phyloP scores from a whole-genome alignment of 2,329 filamentous ascomycete genomes.

The Acephala macrosclerotiorum region DNA sequence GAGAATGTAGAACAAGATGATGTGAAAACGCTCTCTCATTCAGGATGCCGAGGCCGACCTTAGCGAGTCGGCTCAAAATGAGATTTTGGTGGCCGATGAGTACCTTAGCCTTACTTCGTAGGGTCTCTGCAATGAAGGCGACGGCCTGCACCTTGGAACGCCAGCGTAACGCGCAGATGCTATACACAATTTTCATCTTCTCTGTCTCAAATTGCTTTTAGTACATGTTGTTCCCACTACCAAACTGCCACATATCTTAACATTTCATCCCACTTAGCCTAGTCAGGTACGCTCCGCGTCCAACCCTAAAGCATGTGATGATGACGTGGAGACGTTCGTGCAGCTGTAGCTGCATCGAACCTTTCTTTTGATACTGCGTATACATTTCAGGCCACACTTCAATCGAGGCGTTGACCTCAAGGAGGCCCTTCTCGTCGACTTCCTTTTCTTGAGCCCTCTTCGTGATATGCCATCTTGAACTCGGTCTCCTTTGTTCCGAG shows the following conservation, averaged over 20 bases:
- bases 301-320: slow-evolving; percentile 11
- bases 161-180: background rate
- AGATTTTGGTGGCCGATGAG: too few species aligned
- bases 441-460: background rate
- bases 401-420: background rate
- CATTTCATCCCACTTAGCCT: slow-evolving; percentile 10
- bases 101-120: too few species aligned
- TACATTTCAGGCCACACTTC: background rate
- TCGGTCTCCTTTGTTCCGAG: slow-evolving; percentile 1
- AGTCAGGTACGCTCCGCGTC: slow-evolving; percentile 10
- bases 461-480: background rate
- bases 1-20: too few species aligned
- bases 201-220: background rate
- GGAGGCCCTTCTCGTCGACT: background rate
- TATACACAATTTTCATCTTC: background rate
- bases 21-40: too few species aligned
- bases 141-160: background rate
- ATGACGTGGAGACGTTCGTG: slow-evolving; percentile 5
- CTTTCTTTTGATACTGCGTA: background rate
- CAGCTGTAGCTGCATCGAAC: background rate
- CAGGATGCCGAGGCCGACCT: too few species aligned
- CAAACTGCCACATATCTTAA: background rate
- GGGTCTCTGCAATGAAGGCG: background rate
- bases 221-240: background rate
- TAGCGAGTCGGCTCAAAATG: too few species aligned